phyloP scores from a whole-genome alignment of 2,329 filamentous ascomycete genomes.

The Hymenotorrendiella dingleyae region DNA sequence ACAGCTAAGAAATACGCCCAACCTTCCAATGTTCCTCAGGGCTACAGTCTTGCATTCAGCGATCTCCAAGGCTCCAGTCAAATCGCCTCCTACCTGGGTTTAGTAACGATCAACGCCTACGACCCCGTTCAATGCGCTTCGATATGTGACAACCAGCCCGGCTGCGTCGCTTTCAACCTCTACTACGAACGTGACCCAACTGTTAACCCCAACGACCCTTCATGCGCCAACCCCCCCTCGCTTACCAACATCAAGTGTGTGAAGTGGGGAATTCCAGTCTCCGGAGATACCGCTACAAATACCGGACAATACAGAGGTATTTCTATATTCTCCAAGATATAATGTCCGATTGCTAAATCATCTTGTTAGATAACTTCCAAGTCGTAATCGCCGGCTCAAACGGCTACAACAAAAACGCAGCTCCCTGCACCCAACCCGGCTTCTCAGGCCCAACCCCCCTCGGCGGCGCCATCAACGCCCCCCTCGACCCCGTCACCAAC shows the following conservation, averaged over 20 bases:
- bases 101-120: constrained; percentile 26
- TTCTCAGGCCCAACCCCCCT: constrained; percentile 28
- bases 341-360: too few relatives aligned
- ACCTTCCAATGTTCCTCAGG: constrained; percentile 19
- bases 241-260: constrained; percentile 33
- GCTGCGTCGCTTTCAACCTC: constrained; percentile 32
- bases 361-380: constrained; percentile 29
- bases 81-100: constrained; percentile 27
- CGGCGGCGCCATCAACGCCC: constrained; percentile 30
- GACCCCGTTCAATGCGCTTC: constrained; percentile 26
- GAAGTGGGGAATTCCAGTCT: constrained; percentile 30
- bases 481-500: constrained; percentile 21
- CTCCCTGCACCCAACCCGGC: constrained; percentile 16
- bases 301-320: constrained; percentile 28
- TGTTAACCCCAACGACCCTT: constrained; percentile 22
- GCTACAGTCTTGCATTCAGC: constrained; percentile 31
- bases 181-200: constrained; percentile 33
- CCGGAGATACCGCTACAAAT: constrained; percentile 30
- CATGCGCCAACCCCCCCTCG: constrained; percentile 31
- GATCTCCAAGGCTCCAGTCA: constrained; percentile 28
- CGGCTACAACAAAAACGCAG: constrained; percentile 32
- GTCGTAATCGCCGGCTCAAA: constrained; percentile 40
- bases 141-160: constrained; percentile 27
- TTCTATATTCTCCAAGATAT: neutral
- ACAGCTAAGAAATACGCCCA: constrained; percentile 18